Percentiles rank a stretch among this genome's conserved stretches.
Conservation (phyloP, 805 yeast species). For the Candida nonsorbophila region DNA sequence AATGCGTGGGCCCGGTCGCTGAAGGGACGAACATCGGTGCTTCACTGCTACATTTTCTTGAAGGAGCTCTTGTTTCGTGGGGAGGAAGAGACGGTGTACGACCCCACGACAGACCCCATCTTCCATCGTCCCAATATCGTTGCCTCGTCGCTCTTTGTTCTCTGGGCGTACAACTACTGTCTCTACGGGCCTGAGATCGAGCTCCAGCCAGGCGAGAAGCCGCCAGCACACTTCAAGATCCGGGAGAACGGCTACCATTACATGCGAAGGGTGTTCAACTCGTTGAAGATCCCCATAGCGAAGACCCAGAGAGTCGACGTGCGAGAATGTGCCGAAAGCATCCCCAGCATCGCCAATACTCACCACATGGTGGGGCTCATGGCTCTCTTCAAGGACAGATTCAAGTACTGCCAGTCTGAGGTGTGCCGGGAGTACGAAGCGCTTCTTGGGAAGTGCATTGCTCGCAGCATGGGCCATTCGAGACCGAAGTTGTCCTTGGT, state of each 20-base stretch:
- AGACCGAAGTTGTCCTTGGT: too few species aligned
- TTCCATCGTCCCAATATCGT: slow-evolving; percentile 31
- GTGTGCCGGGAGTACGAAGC: slow-evolving; percentile 51
- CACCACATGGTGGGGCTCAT: slow-evolving; percentile 52
- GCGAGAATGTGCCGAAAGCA: slow-evolving; percentile 25
- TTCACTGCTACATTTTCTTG: slow-evolving; percentile 55
- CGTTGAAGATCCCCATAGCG: slow-evolving; percentile 1
- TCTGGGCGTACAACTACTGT: slow-evolving; percentile 49
- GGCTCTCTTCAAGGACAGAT: slow-evolving; percentile 30
- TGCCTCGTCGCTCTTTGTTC: slow-evolving; percentile 32
- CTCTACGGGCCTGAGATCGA: slow-evolving; percentile 41
- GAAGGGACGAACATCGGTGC: slow-evolving; percentile 47
- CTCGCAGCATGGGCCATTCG: slow-evolving; percentile 54
- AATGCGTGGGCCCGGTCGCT: slow-evolving; percentile 44
- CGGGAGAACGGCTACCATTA: slow-evolving; percentile 1
- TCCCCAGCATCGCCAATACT: slow-evolving; percentile 36
- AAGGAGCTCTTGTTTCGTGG: slow-evolving; percentile 52
- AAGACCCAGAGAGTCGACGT: slow-evolving; percentile 2
- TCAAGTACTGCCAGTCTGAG: slow-evolving; percentile 43
- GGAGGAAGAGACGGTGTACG: slow-evolving; percentile 32
- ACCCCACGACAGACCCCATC: slow-evolving; percentile 45
- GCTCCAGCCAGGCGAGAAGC: neutral
- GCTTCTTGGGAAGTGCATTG: slow-evolving; percentile 47
- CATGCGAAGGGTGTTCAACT: slow-evolving; percentile 3
- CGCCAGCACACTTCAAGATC: slow-evolving; percentile 1